These are phyloP conservation scores for Hippophae rhamnoides DNA, from an alignment of 306 rosid genomes.

Conservation along the genomic window DNA sequence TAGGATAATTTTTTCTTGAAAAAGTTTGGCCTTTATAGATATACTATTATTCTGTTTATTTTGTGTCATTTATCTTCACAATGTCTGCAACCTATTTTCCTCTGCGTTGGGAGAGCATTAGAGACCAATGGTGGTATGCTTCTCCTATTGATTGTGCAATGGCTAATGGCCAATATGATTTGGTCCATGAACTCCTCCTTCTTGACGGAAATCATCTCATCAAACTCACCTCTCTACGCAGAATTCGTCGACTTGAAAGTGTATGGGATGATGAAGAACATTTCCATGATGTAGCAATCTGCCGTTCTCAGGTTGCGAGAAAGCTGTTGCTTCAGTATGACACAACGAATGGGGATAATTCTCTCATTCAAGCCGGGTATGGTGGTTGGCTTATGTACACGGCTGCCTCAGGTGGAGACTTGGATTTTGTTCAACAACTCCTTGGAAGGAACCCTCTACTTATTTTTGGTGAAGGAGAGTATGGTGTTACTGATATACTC, in stretches of 20 bases:
- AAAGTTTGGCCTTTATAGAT: conserved; percentile 2
- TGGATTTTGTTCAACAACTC: conserved; percentile 46
- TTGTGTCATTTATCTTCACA: conserved; percentile 17
- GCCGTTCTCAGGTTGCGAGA: conserved; percentile 54
- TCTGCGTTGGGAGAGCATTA: conserved; percentile 97
- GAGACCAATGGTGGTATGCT: conserved; percentile 99
- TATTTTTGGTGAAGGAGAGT: conserved; percentile 72
- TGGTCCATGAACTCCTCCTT: conserved; percentile 73
- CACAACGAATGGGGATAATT: conserved; percentile 49
- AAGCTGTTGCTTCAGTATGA: conserved; percentile 64
- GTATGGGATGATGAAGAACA: conserved; percentile 95
- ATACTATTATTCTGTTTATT: conserved; percentile 1
- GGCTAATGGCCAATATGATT: conserved; percentile 90
- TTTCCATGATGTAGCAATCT: conserved; percentile 64
- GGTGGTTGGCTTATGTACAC: conserved; percentile 99
- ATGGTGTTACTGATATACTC: conserved; percentile 54
- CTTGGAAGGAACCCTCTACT: conserved; percentile 51
- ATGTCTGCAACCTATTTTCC: conserved; percentile 91
- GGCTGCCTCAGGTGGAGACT: conserved; percentile 90
- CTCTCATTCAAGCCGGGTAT: conserved; percentile 68
- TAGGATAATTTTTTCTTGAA: not conserved
- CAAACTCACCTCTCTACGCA: conserved; percentile 84
- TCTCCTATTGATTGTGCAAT: conserved; percentile 97
- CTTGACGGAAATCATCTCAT: conserved; percentile 83
- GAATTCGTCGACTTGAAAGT: conserved; percentile 78